Percentiles rank a stretch among this genome's conserved stretches.
Conservation (phyloP, 495 filamentous ascomycete genomes). For the Talaromyces thailandensis region DNA sequence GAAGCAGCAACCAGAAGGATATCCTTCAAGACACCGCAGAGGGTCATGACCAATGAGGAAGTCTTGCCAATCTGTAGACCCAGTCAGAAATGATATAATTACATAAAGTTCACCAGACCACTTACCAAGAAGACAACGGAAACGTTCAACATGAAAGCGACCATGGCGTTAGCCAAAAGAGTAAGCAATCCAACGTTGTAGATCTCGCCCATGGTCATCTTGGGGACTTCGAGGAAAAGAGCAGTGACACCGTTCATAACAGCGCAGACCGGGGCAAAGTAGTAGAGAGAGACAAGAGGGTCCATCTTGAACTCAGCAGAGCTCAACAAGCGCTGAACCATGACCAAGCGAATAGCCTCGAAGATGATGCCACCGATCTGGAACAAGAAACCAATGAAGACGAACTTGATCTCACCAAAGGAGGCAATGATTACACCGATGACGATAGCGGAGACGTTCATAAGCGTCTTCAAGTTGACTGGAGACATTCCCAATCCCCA, state of each 20-base stretch:
- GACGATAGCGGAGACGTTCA: conserved; percentile 83
- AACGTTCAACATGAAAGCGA: conserved; percentile 85
- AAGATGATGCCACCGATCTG: conserved; percentile 78
- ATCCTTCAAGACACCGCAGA: conserved; percentile 98
- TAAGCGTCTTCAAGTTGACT: conserved; percentile 68
- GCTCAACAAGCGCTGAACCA: conserved; percentile 85
- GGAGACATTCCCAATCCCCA: conserved; percentile 74
- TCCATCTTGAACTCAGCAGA: conserved; percentile 96
- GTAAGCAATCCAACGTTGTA: conserved; percentile 64
- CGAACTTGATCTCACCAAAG: conserved; percentile 87
- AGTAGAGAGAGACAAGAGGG: conserved; percentile 90
- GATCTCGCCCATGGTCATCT: conserved; percentile 61
- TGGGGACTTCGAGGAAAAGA: conserved; percentile 69
- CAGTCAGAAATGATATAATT: conserved; percentile 13
- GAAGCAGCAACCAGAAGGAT: conserved; percentile 86
- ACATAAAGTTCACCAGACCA: conserved; percentile 6
- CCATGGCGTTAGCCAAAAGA: conserved; percentile 69
- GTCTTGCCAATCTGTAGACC: conserved; percentile 82
- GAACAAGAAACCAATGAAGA: conserved; percentile 77
- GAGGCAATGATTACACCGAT: conserved; percentile 85
- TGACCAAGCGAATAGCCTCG: conserved; percentile 82
- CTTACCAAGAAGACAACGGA: conserved; percentile 91
- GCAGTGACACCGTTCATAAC: conserved; percentile 77
- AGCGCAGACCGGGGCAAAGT: conserved; percentile 89
- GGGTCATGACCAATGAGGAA: conserved; percentile 89